Evolutionary conservation across 2,329 filamentous ascomycete genomes (phyloP), one percentile per base, ranked within the genome.

Genomic region (Ceratocystis huliohia): DNA sequence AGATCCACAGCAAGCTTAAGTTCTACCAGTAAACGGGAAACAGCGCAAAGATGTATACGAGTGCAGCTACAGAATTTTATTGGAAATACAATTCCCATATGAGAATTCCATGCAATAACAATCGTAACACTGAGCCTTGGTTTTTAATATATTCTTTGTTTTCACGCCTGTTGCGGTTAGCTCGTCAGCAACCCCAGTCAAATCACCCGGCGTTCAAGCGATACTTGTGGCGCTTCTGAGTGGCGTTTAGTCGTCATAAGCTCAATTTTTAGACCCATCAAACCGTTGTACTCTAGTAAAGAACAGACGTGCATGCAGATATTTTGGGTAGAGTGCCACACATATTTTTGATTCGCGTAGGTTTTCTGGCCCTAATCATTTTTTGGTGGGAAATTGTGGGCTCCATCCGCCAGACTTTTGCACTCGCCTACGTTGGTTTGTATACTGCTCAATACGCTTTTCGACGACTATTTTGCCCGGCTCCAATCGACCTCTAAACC

Each of bases 291-390:
- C n/a, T 63, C 8, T 57, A 66, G 30, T 3, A 17, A 25, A 45
- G 1, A 13, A 22, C 5, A 22, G 25, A 37, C 22, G 50, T 46
- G 22, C 28, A 37, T 17, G 4, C 17, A 37, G n/a, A 28, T 53
- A 48, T 61, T 57, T 56, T 8, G 10, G 20, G 59, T n/a, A 37
- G 25, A 59, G 61, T 68, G 67, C 66, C 64, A 65, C 66, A 68
- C 66, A 66, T 59, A 41, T 22, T 45, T 64, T 48, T 37, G 44
- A n/a, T 25, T 44, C 44, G 20, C 13, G 45, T 62, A 68, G 65
- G 61, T 68, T 66, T 65, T 56, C 65, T 68, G 65, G 67, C 67
- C 67, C 67, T 68, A 68, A 68, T 65, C 22, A 64, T 61, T 57
- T 66, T 65, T 66, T 66, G 65, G 64, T 66, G 67, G 22, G 65